Evolutionary conservation across 2,329 filamentous ascomycete species (phyloP).

Genomic region (Trichoderma brevicompactum): DNA sequence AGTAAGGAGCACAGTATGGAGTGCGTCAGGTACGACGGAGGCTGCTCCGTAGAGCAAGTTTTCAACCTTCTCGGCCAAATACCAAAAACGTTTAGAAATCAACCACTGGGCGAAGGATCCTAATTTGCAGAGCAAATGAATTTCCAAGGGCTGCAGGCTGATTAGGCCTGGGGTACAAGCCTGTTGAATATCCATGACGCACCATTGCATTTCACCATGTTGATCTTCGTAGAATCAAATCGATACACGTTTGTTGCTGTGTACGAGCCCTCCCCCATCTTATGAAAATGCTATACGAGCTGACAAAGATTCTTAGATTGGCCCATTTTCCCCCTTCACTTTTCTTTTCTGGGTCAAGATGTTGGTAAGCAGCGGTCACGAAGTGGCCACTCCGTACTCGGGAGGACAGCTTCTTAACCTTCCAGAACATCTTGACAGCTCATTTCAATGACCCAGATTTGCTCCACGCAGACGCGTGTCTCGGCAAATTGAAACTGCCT

Average conservation of each 20-base stretch:
- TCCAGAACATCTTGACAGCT: conserved; percentile 26
- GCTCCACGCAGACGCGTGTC: conserved; percentile 17
- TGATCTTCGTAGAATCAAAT: conserved; percentile 1
- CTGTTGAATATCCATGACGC: conserved; percentile 11
- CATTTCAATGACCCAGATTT: conserved; percentile 23
- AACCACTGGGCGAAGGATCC: conserved; percentile 10
- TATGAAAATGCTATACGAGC: background rate
- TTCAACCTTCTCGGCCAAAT: conserved; percentile 19
- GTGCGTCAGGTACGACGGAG: conserved; percentile 22
- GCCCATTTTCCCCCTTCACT: background rate
- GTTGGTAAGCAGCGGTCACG: background rate
- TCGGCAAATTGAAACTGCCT: conserved; percentile 12
- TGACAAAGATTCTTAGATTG: background rate
- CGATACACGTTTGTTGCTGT: background rate
- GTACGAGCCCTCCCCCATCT: background rate
- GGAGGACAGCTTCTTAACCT: conserved; percentile 10
- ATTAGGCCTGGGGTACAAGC: conserved; percentile 1
- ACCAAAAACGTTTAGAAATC: conserved; percentile 7
- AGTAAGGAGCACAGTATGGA: conserved; percentile 21
- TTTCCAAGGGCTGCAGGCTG: background rate
- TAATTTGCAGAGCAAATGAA: conserved; percentile 18
- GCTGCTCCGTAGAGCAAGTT: background rate
- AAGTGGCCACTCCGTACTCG: background rate
- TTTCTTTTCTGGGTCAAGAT: background rate
- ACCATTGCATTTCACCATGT: conserved; percentile 18